Conservation (phyloP, 768 basidiomycete species). For the Leccinellum rugosiceps region DNA sequence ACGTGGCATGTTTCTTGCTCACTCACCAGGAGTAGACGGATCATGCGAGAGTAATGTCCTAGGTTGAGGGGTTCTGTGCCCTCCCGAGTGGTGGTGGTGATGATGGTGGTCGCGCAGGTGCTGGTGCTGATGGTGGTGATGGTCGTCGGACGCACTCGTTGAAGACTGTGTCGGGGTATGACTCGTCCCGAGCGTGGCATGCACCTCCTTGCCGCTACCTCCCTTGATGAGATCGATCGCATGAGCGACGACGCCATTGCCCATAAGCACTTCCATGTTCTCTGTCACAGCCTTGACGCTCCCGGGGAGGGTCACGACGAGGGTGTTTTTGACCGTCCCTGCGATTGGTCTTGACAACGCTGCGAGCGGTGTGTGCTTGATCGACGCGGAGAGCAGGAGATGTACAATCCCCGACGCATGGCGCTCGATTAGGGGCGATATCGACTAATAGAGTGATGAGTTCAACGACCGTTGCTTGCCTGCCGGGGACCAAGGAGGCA, state of each 20-base stretch:
- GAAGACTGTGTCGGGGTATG: conserved; percentile 13
- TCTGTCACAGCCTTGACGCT: conserved; percentile 85
- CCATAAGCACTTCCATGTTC: conserved; percentile 61
- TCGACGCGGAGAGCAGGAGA: conserved; percentile 62
- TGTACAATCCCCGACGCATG: conserved; percentile 72
- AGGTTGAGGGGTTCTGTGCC: conserved; percentile 49
- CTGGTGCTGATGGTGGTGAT: conserved; percentile 35
- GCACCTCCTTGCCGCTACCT: conserved; percentile 58
- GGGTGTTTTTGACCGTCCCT: conserved; percentile 61
- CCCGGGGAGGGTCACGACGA: conserved; percentile 81
- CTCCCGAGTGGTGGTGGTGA: conserved; percentile 39
- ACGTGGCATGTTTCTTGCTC: neutral
- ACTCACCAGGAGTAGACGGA: conserved; percentile 61
- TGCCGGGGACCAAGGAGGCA: neutral
- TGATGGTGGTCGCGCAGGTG: conserved; percentile 31
- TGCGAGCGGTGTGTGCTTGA: conserved; percentile 74
- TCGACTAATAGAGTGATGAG: conserved; percentile 40
- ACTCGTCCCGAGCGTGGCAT: conserved; percentile 44
- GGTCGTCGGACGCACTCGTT: conserved; percentile 12
- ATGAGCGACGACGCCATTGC: conserved; percentile 57
- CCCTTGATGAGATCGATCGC: conserved; percentile 72
- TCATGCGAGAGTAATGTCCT: conserved; percentile 64
- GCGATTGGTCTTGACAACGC: conserved; percentile 82
- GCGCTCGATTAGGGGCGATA: conserved; percentile 61
- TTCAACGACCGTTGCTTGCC: neutral